A percentile compares a stretch with the other conserved stretches of the same genome.
Conservation (phyloP, 2,329 filamentous ascomycete genomes). For the Aureobasidium sp. region DNA sequence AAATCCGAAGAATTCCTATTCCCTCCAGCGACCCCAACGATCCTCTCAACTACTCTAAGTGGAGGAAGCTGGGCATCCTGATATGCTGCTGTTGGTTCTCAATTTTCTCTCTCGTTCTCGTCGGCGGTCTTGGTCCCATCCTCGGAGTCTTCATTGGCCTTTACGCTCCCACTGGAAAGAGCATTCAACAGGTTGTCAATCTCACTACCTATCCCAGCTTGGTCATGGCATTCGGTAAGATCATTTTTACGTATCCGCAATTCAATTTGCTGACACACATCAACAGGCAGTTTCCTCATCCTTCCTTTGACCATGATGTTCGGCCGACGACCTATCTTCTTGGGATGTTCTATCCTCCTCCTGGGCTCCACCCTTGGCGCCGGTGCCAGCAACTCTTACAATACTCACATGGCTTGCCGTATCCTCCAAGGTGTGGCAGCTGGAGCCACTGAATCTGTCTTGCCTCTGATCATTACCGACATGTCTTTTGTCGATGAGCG, state of each 20-base stretch:
- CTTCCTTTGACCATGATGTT: conserved; percentile 32
- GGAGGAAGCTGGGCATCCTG: conserved; percentile 23
- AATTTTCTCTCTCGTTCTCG: conserved; percentile 35
- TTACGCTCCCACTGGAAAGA: conserved; percentile 23
- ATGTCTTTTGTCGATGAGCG: conserved; percentile 35
- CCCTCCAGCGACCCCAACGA: conserved; percentile 20
- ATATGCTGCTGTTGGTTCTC: conserved; percentile 26
- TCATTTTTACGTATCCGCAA: not conserved
- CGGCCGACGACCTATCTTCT: conserved; percentile 30
- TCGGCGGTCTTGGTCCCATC: conserved; percentile 41
- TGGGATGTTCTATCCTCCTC: conserved; percentile 22
- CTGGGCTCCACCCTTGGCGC: conserved; percentile 28
- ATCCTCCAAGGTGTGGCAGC: conserved; percentile 29
- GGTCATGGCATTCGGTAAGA: conserved; percentile 30
- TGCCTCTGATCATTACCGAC: conserved; percentile 33
- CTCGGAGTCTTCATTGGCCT: conserved; percentile 27
- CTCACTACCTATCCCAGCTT: conserved; percentile 31
- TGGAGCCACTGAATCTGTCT: conserved; percentile 32
- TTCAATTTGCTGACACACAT: no score
- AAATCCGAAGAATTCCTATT: conserved; percentile 18
- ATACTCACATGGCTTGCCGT: conserved; percentile 30
- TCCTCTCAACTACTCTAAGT: conserved; percentile 24
- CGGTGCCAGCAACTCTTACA: conserved; percentile 26
- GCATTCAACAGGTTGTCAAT: conserved; percentile 23
- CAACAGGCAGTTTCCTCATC: conserved; percentile 25